Percentiles rank a stretch among this genome's conserved stretches.
These are phyloP conservation scores for Phlegmacium glaucopus DNA, from an alignment of 768 basidiomycete genomes.

Conservation along the genomic window DNA sequence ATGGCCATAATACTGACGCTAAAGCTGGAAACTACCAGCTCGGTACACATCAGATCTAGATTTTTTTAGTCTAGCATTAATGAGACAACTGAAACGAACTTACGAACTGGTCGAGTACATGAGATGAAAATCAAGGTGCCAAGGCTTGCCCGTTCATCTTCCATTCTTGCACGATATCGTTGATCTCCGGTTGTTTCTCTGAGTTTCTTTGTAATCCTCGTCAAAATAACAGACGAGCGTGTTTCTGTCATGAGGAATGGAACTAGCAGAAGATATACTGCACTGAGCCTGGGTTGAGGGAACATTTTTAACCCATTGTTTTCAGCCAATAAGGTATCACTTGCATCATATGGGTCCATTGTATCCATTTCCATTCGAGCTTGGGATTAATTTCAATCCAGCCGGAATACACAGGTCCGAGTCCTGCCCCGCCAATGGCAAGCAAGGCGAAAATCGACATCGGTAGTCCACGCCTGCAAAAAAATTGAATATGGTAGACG, in stretches of 20 bases:
- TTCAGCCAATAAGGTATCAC: slow-evolving; percentile 1
- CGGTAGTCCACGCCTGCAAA: slow-evolving; percentile 65
- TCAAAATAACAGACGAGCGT: slow-evolving; percentile 65
- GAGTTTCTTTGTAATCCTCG: slow-evolving; percentile 54
- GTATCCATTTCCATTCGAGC: slow-evolving; percentile 27
- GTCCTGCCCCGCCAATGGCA: slow-evolving; percentile 44
- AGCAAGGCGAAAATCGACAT: slow-evolving; percentile 71
- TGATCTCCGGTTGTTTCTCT: slow-evolving; percentile 64
- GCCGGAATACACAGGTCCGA: slow-evolving; percentile 22
- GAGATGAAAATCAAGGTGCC: slow-evolving; percentile 63
- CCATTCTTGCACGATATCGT: slow-evolving; percentile 59
- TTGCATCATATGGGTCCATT: slow-evolving; percentile 28
- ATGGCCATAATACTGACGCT: slow-evolving; percentile 43
- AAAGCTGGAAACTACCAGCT: slow-evolving; percentile 72
- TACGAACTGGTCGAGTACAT: slow-evolving; percentile 69
- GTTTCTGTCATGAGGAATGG: slow-evolving; percentile 69
- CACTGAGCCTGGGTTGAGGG: slow-evolving; percentile 40
- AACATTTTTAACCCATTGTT: neutral
- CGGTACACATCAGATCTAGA: slow-evolving; percentile 62
- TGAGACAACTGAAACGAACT: slow-evolving; percentile 21
- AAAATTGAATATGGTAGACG: neutral
- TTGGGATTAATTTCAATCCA: slow-evolving; percentile 27
- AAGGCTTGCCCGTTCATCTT: slow-evolving; percentile 58
- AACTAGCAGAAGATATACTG: slow-evolving; percentile 45
- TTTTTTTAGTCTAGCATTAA: neutral